A percentile compares a stretch with the other conserved stretches of the same genome.
Conservation (phyloP, 2,329 filamentous ascomycete species). For the Harringtonia lauricola region DNA sequence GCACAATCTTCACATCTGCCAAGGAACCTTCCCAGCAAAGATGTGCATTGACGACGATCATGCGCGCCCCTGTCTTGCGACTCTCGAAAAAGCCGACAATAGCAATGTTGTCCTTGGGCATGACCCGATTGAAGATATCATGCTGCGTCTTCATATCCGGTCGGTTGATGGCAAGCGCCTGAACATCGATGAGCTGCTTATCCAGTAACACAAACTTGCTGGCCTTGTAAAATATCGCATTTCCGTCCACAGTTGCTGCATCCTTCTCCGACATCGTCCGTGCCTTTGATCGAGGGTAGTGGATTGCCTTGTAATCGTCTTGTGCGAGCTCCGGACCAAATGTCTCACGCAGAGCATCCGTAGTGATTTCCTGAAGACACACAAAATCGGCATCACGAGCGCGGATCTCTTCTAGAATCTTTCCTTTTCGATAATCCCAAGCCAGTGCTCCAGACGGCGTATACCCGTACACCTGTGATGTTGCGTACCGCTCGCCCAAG, state of each 20-base stretch:
- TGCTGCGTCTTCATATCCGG: conserved; percentile 96
- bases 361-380: conserved; percentile 87
- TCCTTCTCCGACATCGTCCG: conserved; percentile 89
- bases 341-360: conserved; percentile 82
- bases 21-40: conserved; percentile 88
- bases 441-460: conserved; percentile 69
- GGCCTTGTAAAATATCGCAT: conserved; percentile 79
- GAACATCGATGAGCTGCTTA: conserved; percentile 89
- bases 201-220: conserved; percentile 91
- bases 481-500: conserved; percentile 87
- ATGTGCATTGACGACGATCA: conserved; percentile 91
- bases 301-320: conserved; percentile 86
- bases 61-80: conserved; percentile 72
- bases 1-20: conserved; percentile 91
- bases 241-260: conserved; percentile 83
- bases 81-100: conserved; percentile 91
- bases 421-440: conserved; percentile 78
- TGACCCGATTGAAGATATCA: conserved; percentile 96
- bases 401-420: conserved; percentile 74
- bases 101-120: conserved; percentile 96
- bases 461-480: conserved; percentile 76
- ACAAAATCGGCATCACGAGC: conserved; percentile 77
- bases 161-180: conserved; percentile 81
- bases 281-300: conserved; percentile 81
- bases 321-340: conserved; percentile 80